Conservation (phyloP, 1,284 basidiomycete genomes). For the Fomitopsis pinicola region DNA sequence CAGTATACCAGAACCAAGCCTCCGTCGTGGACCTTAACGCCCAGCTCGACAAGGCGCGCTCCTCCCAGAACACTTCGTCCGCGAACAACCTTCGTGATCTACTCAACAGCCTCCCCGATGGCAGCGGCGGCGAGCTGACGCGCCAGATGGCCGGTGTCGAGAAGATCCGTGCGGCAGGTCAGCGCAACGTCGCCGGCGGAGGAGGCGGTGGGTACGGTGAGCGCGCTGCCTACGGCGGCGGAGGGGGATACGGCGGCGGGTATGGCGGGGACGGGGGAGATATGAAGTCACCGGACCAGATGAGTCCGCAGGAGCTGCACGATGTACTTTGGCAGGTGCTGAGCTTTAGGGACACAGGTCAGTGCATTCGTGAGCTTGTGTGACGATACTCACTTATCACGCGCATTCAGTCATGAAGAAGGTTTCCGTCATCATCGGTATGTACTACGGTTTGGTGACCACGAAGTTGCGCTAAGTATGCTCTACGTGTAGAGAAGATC, state of each 20-base stretch:
- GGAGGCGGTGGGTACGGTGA: not conserved
- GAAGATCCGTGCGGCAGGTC: constrained; percentile 49
- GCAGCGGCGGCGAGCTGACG: constrained; percentile 51
- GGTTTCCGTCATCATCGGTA: constrained; percentile 82
- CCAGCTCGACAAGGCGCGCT: constrained; percentile 68
- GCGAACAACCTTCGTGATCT: constrained; percentile 47
- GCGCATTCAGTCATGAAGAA: constrained; percentile 64
- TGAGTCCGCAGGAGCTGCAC: constrained; percentile 89
- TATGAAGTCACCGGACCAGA: constrained; percentile 68
- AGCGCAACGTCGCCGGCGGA: not conserved
- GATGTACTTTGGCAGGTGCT: constrained; percentile 83
- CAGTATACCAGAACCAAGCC: constrained; percentile 39
- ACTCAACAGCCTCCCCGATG: constrained; percentile 60
- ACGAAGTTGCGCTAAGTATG: not conserved
- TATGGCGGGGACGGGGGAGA: constrained; percentile 19
- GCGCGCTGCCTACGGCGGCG: not conserved
- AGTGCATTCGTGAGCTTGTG: not conserved
- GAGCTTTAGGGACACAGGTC: constrained; percentile 69
- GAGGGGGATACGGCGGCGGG: not conserved
- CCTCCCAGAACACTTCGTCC: constrained; percentile 40
- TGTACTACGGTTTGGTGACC: constrained; percentile 15
- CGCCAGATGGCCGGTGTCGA: constrained; percentile 78
- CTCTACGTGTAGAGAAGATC: constrained; percentile 50
- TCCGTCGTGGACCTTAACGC: constrained; percentile 88
- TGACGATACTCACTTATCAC: not conserved